Base-by-base conservation (phyloP, 225 moss, liverwort and hornwort species). In the Polytrichum commune region DNA sequence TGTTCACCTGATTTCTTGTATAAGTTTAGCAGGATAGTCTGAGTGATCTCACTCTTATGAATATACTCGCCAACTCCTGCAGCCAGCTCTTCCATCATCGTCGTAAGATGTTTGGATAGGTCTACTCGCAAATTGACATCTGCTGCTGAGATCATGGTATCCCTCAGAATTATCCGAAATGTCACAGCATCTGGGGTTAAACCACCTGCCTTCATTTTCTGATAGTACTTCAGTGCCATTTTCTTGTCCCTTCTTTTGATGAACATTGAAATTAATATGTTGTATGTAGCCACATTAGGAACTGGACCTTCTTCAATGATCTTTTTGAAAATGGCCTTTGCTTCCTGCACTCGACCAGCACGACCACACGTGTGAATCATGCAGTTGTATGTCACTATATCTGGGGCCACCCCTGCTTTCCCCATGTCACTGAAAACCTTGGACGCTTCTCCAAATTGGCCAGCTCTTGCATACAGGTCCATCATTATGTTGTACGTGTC, bases 321-420 rank as follows among this genome's bases (percentile, higher is more conserved):
- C 60, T 73, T 89, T 54, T 68, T 65, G 71, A 81, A 90, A 28
- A 95, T 75, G 54, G 88, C 74, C 60, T 90, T 92, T 5, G 92
- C 95, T 85, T 98, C 97, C 28, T 86, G 83, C 66, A 81, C 67
- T 77, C 88, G 87, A 29, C 92, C 97, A 13, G 85, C 85, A 65
- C 86, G 80, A 22, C 95, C 90, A 75, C 92, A 98, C 24, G 93
- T 86, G 38, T 89, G 86, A 69, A 98, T 98, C 92, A 98, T 98
- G 8, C 91, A 92, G 78, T 98, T 98, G 66, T 92, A 95, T 4
- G 97, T 98, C 29, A 94, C 91, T 30, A 88, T 77, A 70, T 95
- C 89, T 7, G 91, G 91, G 53, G 80, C 33, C 26, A 98, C 84
- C 27, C 84, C 91, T 29, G 81, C 82, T 33, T 81, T 76, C 68